Evolutionary conservation across 2,329 filamentous ascomycete genomes (phyloP).

Genomic region (Lecanosticta acicola): DNA sequence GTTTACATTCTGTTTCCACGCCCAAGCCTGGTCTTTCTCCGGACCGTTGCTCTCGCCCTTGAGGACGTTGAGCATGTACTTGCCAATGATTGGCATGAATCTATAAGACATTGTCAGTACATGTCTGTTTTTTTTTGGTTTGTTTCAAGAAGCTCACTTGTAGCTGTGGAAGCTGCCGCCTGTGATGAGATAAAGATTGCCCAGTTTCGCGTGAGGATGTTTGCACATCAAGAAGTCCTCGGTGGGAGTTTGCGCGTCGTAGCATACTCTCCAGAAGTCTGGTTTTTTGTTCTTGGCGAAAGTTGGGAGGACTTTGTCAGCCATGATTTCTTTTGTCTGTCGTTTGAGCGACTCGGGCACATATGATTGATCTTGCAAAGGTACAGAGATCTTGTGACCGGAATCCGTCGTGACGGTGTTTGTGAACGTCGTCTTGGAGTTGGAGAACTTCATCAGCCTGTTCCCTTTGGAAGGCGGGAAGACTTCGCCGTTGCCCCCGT

Average conservation of each 20-base stretch:
- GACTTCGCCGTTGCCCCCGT: slow-evolving; percentile 43
- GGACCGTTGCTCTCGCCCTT: slow-evolving; percentile 33
- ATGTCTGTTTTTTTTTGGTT: neutral
- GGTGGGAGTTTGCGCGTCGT: slow-evolving; percentile 57
- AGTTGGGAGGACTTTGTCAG: slow-evolving; percentile 27
- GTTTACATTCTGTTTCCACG: slow-evolving; percentile 14
- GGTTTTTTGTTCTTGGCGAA: slow-evolving; percentile 33
- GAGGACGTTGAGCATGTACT: slow-evolving; percentile 49
- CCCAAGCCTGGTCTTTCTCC: slow-evolving; percentile 31
- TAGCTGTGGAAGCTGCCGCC: slow-evolving; percentile 58
- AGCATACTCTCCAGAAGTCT: slow-evolving; percentile 46
- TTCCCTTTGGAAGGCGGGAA: slow-evolving; percentile 46
- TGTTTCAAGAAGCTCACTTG: slow-evolving; percentile 10
- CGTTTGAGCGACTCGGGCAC: slow-evolving; percentile 16
- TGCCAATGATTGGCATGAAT: slow-evolving; percentile 56
- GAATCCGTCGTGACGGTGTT: slow-evolving; percentile 47
- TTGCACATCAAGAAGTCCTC: slow-evolving; percentile 57
- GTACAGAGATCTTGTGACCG: slow-evolving; percentile 50
- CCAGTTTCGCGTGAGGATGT: slow-evolving; percentile 45
- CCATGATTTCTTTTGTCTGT: slow-evolving; percentile 15
- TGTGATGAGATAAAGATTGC: slow-evolving; percentile 55
- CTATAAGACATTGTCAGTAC: slow-evolving; percentile 43
- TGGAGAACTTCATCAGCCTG: slow-evolving; percentile 55
- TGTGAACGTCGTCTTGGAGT: slow-evolving; percentile 51
- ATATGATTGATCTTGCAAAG: slow-evolving; percentile 28